Evolutionary conservation across 73 alveolate species (phyloP).

Genomic region (Breviolum minutum): DNA sequence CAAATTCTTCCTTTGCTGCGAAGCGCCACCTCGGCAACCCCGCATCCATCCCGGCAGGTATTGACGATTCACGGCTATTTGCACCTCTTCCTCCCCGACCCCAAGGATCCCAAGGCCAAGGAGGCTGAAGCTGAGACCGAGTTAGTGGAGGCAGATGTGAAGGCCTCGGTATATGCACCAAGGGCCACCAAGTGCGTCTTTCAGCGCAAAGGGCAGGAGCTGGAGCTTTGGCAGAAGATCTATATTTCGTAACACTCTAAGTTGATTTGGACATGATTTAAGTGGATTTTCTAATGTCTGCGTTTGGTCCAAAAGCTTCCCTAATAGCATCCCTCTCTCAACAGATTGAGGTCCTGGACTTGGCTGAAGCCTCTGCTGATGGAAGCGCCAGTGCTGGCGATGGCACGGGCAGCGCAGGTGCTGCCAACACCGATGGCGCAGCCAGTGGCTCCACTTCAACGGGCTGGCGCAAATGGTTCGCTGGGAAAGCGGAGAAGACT

Average conservation of each 20-base stretch:
- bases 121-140: neutral
- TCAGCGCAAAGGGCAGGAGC: slow-evolving; percentile 58
- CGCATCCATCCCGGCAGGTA: neutral
- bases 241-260: no score
- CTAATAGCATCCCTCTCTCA: neutral
- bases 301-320: neutral
- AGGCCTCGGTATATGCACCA: slow-evolving; percentile 85
- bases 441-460: neutral
- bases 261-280: no score
- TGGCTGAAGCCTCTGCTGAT: slow-evolving; percentile 9
- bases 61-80: slow-evolving; percentile 72
- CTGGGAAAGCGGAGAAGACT: slow-evolving; percentile 26
- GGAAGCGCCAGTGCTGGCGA: neutral
- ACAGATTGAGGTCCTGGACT: slow-evolving; percentile 13
- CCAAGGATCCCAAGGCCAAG: slow-evolving; percentile 45
- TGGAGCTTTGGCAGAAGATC: neutral
- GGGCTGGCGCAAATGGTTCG: slow-evolving; percentile 49
- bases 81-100: slow-evolving; percentile 62
- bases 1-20: no score
- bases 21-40: no score
- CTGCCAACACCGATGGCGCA: neutral
- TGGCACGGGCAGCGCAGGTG: neutral
- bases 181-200: slow-evolving; percentile 91
- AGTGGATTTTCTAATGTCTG: no score
- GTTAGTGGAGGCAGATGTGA: slow-evolving; percentile 64